Evolutionary conservation across 192 early-diverging fungal species (phyloP), one percentile per base, ranked within the genome.

Genomic region (Gonapodya sp.): DNA sequence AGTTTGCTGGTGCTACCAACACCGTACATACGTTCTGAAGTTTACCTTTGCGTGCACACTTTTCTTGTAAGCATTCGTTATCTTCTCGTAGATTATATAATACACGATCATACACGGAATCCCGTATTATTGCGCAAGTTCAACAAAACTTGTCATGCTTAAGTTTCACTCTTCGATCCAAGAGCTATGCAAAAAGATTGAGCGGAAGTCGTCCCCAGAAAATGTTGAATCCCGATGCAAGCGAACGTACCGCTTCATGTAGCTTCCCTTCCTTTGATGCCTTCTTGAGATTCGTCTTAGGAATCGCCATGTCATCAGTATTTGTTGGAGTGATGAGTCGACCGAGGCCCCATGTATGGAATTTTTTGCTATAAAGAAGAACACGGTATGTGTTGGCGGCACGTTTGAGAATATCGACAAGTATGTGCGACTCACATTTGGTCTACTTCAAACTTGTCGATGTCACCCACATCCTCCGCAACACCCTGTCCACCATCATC

Each of bases 121-220:
- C n/a, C n/a, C n/a, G n/a, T n/a, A n/a, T n/a, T n/a, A n/a, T n/a
- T n/a, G n/a, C n/a, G n/a, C n/a, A n/a, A n/a, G 24, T 64, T 64
- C 46, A 64, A 64, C 46, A 64, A 64, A 94, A 93, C 36, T 93
- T 92, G 85, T 95, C 94, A 18, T 91, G 89, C 80, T 95, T 95
- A 32, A 95, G 83, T 85, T 95, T 95, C 80, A 89, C 89, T 73
- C 94, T 85, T 34, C 94, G 90, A 87, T 95, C 93, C 64, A 95
- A 81, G 33, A 95, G 80, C 46, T 64, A 16, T 24, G n/a, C n/a
- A n/a, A 64, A 24, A 64, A 64, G 24, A 64, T 64, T 64, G 46
- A 16, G 46, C 24, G 8, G 46, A n/a, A n/a, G n/a, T n/a, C n/a
- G n/a, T n/a, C n/a, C n/a, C n/a, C n/a, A n/a, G n/a, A n/a, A n/a